Evolutionary conservation across 495 filamentous ascomycete species (phyloP), one percentile per base, ranked within the genome.

Genomic region (Aspergillus steynii): DNA sequence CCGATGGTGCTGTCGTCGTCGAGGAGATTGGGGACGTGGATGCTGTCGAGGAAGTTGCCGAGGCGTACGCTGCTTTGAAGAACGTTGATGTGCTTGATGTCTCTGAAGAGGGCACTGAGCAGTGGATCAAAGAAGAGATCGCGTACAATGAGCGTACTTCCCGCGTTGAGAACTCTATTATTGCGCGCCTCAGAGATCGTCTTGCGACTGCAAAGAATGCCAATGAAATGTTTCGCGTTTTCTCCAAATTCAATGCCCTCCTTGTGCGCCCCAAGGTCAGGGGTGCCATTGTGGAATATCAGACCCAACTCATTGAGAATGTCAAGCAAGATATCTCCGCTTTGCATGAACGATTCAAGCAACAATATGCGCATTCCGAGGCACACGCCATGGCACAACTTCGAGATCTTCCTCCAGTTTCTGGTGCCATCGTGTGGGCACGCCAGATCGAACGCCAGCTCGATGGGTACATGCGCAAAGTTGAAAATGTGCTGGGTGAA

Each of bases 221-320:
- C 26, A 98, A 96, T 71, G 95, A 98, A 71, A 99, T 98, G 95
- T 99, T 99, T 72, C 90, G 96, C 45, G 95, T 99, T 51, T 98
- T 98, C 71, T 99, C 95, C 25, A 97, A 97, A 69, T 99, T 99
- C 83, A 99, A 99, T 69, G 96, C 95, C 29, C 88, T 99, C 53
- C 94, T 99, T 68, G 93, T 99, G 53, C 86, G 95, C 31, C 96
- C 96, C 20, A 98, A 98, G 80, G 97, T 99, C 71, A 87, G 95
- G 49, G 93, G 95, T 68, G 95, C 95, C 54, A 99, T 99, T 69
- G 87, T 92, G 29, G 96, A 98, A 72, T 99, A 98, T 69, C 95
- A 99, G 69, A 91, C 91, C 5, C 92, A 96, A 70, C 88, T 99
- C 34, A 97, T 99, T 62, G 93, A 96, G 63, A 96, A 92, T 68